A percentile compares a stretch with the other conserved stretches of the same genome.
Evolutionary conservation across 768 basidiomycete species (phyloP).

Genomic region (Termitomyces sp.): DNA sequence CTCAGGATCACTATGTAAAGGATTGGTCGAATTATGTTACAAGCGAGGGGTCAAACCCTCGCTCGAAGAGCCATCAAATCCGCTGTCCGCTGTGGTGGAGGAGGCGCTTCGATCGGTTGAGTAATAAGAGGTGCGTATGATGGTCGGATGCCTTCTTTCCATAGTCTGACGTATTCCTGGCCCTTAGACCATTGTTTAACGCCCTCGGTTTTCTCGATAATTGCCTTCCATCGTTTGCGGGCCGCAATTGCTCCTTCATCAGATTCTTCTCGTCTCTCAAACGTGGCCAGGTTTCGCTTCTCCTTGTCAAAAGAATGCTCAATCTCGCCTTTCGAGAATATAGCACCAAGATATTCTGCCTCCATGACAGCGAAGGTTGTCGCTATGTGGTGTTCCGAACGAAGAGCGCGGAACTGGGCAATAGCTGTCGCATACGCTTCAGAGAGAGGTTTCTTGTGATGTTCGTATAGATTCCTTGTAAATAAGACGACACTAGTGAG

Average conservation of each 20-base stretch:
- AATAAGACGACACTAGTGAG: constrained; percentile 67
- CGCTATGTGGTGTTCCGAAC: constrained; percentile 78
- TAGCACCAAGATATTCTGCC: constrained; percentile 69
- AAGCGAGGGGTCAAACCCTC: not conserved
- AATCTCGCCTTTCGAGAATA: constrained; percentile 55
- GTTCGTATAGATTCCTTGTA: constrained; percentile 67
- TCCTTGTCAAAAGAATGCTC: constrained; percentile 58
- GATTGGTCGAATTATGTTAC: not conserved
- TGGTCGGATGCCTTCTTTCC: constrained; percentile 65
- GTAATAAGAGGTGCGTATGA: constrained; percentile 56
- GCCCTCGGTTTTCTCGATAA: constrained; percentile 41
- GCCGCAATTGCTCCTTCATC: constrained; percentile 58
- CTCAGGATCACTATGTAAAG: not conserved
- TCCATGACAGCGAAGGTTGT: constrained; percentile 74
- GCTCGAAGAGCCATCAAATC: not conserved
- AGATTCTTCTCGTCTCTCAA: constrained; percentile 47
- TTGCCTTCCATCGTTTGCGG: constrained; percentile 74
- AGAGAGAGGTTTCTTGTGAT: constrained; percentile 59
- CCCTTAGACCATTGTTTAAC: constrained; percentile 64
- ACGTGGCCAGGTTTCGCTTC: constrained; percentile 53
- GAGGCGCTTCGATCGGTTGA: constrained; percentile 21
- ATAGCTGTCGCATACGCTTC: constrained; percentile 77
- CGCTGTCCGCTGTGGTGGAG: constrained; percentile 6
- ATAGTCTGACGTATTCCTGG: constrained; percentile 63
- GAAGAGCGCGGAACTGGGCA: constrained; percentile 82